Percentiles rank a stretch among this genome's conserved stretches.
These are phyloP conservation scores for Daedalea quercina DNA, from an alignment of 768 basidiomycete species.

Conservation along the genomic window DNA sequence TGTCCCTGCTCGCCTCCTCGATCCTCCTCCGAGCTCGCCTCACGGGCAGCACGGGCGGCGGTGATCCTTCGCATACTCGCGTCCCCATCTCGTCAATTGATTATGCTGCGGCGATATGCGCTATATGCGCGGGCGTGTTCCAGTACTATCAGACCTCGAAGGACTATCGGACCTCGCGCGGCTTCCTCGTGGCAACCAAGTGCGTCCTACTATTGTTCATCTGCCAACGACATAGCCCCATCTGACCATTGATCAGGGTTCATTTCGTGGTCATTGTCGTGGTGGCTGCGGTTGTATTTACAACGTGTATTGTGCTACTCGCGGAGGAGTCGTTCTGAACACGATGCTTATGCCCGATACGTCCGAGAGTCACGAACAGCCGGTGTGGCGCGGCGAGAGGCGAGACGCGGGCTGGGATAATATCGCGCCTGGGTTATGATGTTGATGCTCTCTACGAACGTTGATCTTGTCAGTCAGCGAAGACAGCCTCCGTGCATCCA, in stretches of 20 bases:
- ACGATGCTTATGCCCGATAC: neutral
- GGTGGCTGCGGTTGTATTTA: conserved; percentile 20
- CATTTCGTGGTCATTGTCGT: conserved; percentile 22
- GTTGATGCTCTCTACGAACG: neutral
- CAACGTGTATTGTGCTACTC: conserved; percentile 13
- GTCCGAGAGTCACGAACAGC: neutral
- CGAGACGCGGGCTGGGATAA: neutral
- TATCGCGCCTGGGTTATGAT: neutral
- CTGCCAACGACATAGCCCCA: neutral
- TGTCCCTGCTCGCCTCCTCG: conserved; percentile 58
- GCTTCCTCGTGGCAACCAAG: conserved; percentile 57
- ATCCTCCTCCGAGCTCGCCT: conserved; percentile 56
- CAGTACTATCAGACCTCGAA: conserved; percentile 56
- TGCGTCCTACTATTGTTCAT: conserved; percentile 23
- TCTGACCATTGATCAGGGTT: conserved; percentile 13
- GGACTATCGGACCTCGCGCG: conserved; percentile 50
- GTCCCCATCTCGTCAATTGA: conserved; percentile 49
- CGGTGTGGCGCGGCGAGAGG: neutral
- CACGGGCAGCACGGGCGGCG: conserved; percentile 18
- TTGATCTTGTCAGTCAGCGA: neutral
- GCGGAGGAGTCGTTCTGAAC: neutral
- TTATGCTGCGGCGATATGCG: conserved; percentile 44
- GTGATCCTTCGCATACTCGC: conserved; percentile 22
- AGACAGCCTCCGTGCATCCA: neutral
- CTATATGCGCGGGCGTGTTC: conserved; percentile 54